Base-by-base conservation (phyloP, 208 protist genomes). In the Lotmaria passim region DNA sequence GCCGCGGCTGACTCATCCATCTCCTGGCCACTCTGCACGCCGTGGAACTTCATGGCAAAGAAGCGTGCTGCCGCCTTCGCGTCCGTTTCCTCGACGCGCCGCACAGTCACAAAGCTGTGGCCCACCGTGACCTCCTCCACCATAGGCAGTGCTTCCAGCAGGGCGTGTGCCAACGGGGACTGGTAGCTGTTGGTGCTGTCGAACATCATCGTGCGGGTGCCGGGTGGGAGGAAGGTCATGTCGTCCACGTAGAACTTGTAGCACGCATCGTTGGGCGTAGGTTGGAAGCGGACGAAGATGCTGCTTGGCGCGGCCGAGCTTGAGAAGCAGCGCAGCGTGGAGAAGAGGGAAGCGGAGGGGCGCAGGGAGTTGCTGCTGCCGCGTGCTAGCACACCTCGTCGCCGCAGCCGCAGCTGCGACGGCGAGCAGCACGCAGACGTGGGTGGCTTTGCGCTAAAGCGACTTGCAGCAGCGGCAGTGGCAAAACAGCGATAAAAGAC, bases 121-220 rank as follows among this genome's bases (percentile, higher is more conserved):
- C 89, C 89, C 30, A 96, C 77, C 0, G 91, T 94, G 17, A 96
- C 91, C 73, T 94, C 91, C 81, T 96, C 86, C 47, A 96, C 86
- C 89, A 94, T 94, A 11, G 91, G 91, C 44, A 96, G 69, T 19
- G 78, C 73, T 19, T 76, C 56, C 24, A 96, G 74, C 48, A 96
- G 55, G 1, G 78, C 58, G 38, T 85, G 79, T 14, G 91, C 91
- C n/a, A 96, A 72, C 2, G 91, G 83, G 2, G 86, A 93, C 53
- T 93, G 85, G 61, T 91, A 85, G 46, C 77, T 84, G 74, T 93
- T 96, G 15, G 74, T 70, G 46, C 85, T 76, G 73, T 93, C 83
- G 57, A 93, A 96, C 60, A 89, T 63, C 72, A 96, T 81, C 17
- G 89, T 93, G 53, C 74, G 68, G 19, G 58, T 53, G 66, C 44